Evolutionary conservation across 2,329 filamentous ascomycete genomes (phyloP), one percentile per base, ranked within the genome.

Genomic region (Fusarium nematophilum): DNA sequence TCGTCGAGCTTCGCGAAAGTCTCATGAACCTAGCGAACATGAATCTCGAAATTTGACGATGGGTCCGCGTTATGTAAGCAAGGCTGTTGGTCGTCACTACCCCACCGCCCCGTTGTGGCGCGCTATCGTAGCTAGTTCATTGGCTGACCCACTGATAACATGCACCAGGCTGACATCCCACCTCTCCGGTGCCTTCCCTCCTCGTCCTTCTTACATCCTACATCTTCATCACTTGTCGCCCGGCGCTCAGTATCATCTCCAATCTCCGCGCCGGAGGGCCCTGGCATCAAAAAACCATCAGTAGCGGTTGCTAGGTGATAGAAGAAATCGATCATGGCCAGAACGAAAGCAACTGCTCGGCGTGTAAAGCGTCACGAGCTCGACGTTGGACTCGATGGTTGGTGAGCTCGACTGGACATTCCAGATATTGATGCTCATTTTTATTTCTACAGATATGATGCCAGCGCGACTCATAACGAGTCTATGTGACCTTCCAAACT

Each of bases 61-160:
- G 48, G 53, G 33, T 45, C 60, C 10, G 11, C 4, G 8, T 74
- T 73, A 75, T 45, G 58, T 75, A 74, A 75, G 73, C 73, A 66
- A 70, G 70, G 67, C 71, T 72, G 21, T 10, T 25, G 34, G 50
- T 57, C 47, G 57, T 39, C n/a, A 4, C 3, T 5, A 21, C 4
- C 33, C 25, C 38, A 47, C 38, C 9, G 4, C 13, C 1, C 1
- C 29, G 3, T 0, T 65, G 62, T 68, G 64, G 67, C 60, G 54
- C n/a, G 11, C 21, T 46, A 48, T 58, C 44, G 9, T 14, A 15
- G 29, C 17, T 8, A 5, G 10, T 18, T 21, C 11, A 65, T 68
- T 68, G 56, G 64, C 2, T 8, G 29, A n/a, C 9, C 6, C 5
- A 11, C 42, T 47, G 44, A 66, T 62, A 67, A 54, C 53, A 44